Evolutionary conservation across 192 early-diverging fungal species (phyloP), one percentile per base, ranked within the genome.

Genomic region (Gamsiella multidivaricata): DNA sequence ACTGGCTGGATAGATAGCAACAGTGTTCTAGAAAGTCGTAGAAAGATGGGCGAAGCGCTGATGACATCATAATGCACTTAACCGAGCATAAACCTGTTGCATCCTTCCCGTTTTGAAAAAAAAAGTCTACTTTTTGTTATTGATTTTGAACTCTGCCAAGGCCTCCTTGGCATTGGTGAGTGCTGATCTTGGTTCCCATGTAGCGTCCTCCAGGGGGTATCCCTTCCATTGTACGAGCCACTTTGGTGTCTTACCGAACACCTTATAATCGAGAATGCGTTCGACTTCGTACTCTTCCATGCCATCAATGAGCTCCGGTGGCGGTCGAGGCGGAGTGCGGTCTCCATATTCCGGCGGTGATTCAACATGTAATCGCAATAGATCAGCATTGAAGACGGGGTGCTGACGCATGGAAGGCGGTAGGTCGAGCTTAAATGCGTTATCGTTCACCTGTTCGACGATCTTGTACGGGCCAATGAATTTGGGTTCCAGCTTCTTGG

Each of bases 391-490:
- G 26, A 54, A 54, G 28, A 54, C 26, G 3, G 52, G 52, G 18
- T 54, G 52, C 18, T 54, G 52, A 8, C 28, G 20, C 52, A 54
- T 54, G 20, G 4, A 5, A 4, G 52, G 29, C 28, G 52, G 52
- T 8, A 54, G 29, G 28, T 54, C 52, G 29, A 54, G 52, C 22
- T 54, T 54, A 29, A 54, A 54, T 8, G 52, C 52, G 29, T 54
- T 54, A 7, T 25, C 6, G 52, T 54, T 12, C 8, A 54, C 52
- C 23, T 49, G n/a, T n/a, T n/a, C n/a, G n/a, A n/a, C n/a, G n/a
- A n/a, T n/a, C n/a, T n/a, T n/a, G n/a, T n/a, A n/a, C n/a, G n/a
- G n/a, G n/a, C n/a, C n/a, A n/a, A n/a, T n/a, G n/a, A n/a, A n/a
- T n/a, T n/a, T 41, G 39, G 39, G 39, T 15, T 41, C n/a, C n/a